Base-by-base conservation (phyloP, 2,329 filamentous ascomycete species). In the Phialophora verrucosa region DNA sequence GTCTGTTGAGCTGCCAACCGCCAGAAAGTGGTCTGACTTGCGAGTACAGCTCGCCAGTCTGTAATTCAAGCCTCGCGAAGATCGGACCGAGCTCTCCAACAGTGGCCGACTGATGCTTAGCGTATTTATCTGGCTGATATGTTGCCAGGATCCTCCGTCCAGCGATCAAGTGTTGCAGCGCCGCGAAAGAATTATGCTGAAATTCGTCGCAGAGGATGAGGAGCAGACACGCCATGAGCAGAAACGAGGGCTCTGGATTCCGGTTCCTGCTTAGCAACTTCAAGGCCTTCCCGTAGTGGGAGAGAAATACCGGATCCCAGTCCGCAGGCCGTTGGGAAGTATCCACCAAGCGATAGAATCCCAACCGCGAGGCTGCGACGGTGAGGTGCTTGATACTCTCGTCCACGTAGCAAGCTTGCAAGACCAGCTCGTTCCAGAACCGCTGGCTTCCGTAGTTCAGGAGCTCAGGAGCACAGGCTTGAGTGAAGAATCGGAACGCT, bases 391-490 rank as follows among this genome's bases (percentile, higher is more conserved):
- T 73, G 55, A 76, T 64, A 1, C 69, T 69, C 49, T 69, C 68
- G 47, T 74, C 73, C 8, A 72, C 62, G 44, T 72, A 71, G 49
- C 68, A 72, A 3, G 71, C 71, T 53, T 75, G 74, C 47, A 75
- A 67, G 8, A 75, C 70, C 0, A 72, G 51, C n/a, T 64, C 61
- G 42, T 65, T 73, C 74, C 74, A 75, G 51, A 75, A 75, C 10
- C 68, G 64, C 3, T 67, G 71, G 7, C 73, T 72, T 42, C 73
- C 73, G 49, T 72, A 74, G 27, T 73, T 74, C 12, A 70, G 66
- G 10, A 74, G 49, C 2, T 66, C 65, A 2, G 72, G 72, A 8
- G 73, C 73, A 6, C 72, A 74, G 8, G 68, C 65, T 35, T 71
- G 65, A 25, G 70, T 67, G 54, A 74, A 75, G 60, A 71, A 75